phyloP scores from a whole-genome alignment of 1,284 basidiomycete species.

The Cerioporus squamosus region DNA sequence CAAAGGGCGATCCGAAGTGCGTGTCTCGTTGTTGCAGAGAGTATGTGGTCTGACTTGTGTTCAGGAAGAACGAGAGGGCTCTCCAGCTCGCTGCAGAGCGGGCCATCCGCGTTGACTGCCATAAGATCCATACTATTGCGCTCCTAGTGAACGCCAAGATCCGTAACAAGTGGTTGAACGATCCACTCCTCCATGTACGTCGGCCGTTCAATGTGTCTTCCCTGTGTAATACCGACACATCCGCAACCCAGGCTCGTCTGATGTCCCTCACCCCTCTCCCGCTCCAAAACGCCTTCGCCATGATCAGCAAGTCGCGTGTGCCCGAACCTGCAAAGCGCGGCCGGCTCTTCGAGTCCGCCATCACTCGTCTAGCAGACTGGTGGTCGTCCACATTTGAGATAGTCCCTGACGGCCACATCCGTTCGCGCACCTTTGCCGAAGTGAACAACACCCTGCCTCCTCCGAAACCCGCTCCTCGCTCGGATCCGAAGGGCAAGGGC shows the following conservation, averaged over 20 bases:
- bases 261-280: conserved; percentile 83
- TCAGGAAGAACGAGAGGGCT: conserved; percentile 49
- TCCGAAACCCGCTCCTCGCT: conserved; percentile 36
- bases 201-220: conserved; percentile 22
- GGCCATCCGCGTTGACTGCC: conserved; percentile 74
- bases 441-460: conserved; percentile 51
- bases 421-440: conserved; percentile 76
- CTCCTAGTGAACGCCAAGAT: conserved; percentile 78
- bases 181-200: conserved; percentile 79
- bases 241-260: conserved; percentile 68
- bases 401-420: conserved; percentile 63
- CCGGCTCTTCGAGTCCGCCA: conserved; percentile 82
- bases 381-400: conserved; percentile 79
- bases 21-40: conserved; percentile 6
- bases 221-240: neutral
- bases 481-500: conserved; percentile 37
- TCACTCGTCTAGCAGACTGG: conserved; percentile 79
- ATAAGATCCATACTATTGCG: conserved; percentile 86
- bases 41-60: neutral
- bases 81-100: conserved; percentile 64
- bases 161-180: conserved; percentile 88
- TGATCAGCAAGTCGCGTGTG: conserved; percentile 82
- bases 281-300: conserved; percentile 77
- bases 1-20: conserved; percentile 36
- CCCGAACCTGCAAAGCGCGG: conserved; percentile 83